A percentile compares a stretch with the other conserved stretches of the same genome.
These are phyloP conservation scores for Saccharomycodes ludwigii DNA, from an alignment of 805 yeast species.

Conservation along the genomic window DNA sequence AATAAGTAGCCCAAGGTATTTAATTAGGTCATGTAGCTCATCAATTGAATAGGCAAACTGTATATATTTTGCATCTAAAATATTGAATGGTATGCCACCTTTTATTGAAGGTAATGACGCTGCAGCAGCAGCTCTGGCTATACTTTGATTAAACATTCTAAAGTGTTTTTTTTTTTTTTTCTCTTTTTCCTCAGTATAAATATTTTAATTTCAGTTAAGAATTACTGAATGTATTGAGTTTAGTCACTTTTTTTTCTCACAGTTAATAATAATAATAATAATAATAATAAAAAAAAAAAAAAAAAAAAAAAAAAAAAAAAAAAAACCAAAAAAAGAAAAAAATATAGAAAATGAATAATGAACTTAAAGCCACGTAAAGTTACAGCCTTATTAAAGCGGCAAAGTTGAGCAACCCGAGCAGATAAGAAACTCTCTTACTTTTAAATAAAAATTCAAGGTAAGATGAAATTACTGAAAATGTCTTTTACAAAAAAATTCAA, in stretches of 20 bases:
- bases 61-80: slow-evolving; percentile 42
- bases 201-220: background rate
- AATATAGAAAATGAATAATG: no score
- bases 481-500: no score
- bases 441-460: no score
- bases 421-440: no score
- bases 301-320: background rate
- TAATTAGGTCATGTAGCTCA: slow-evolving; percentile 30
- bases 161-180: background rate
- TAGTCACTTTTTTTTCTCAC: slow-evolving; percentile 6
- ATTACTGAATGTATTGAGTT: background rate
- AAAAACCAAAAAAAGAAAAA: background rate
- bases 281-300: slow-evolving; percentile 1
- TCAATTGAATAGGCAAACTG: slow-evolving; percentile 45
- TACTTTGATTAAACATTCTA: background rate
- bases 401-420: no score
- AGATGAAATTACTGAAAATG: no score
- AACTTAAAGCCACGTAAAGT: no score
- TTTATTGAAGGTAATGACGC: slow-evolving; percentile 23
- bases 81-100: slow-evolving; percentile 27
- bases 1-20: slow-evolving; percentile 22
- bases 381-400: no score
- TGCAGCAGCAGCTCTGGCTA: slow-evolving; percentile 25
- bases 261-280: no score
- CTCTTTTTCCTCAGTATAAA: background rate